These are phyloP conservation scores for Cryphonectria carpinicola DNA, from an alignment of 2,329 filamentous ascomycete species.

Conservation along the genomic window DNA sequence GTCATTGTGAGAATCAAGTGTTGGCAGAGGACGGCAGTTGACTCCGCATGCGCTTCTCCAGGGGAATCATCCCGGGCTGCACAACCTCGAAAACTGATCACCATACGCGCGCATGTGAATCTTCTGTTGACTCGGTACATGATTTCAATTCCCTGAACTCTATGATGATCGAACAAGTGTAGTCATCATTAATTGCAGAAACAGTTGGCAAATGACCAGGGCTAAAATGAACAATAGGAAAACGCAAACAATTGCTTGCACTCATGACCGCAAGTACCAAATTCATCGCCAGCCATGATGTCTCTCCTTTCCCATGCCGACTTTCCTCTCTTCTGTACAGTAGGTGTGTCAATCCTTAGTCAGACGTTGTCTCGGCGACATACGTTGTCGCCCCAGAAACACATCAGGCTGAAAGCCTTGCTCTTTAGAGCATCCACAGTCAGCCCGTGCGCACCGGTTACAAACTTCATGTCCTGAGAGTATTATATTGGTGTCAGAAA, in stretches of 20 bases:
- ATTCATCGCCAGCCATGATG: neutral
- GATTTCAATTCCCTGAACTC: neutral
- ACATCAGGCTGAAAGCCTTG: neutral
- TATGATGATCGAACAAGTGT: neutral
- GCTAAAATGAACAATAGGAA: no score
- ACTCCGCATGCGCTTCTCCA: neutral
- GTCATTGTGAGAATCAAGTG: neutral
- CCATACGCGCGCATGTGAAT: neutral
- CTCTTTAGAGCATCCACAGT: neutral
- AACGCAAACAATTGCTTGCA: neutral
- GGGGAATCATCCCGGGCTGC: neutral
- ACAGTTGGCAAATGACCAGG: no score
- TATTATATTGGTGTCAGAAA: neutral
- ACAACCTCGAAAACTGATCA: neutral
- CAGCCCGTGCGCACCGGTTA: neutral
- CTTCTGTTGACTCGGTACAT: neutral
- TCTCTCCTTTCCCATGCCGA: neutral
- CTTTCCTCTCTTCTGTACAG: neutral
- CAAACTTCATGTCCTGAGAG: neutral
- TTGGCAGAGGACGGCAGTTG: neutral
- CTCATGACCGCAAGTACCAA: neutral
- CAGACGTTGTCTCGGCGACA: neutral
- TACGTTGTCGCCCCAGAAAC: neutral
- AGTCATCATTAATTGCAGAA: no score
- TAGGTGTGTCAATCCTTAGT: neutral